Evolutionary conservation across 345 rosid genomes (phyloP), one percentile per base, ranked within the genome.

Genomic region (Geranium brycei): DNA sequence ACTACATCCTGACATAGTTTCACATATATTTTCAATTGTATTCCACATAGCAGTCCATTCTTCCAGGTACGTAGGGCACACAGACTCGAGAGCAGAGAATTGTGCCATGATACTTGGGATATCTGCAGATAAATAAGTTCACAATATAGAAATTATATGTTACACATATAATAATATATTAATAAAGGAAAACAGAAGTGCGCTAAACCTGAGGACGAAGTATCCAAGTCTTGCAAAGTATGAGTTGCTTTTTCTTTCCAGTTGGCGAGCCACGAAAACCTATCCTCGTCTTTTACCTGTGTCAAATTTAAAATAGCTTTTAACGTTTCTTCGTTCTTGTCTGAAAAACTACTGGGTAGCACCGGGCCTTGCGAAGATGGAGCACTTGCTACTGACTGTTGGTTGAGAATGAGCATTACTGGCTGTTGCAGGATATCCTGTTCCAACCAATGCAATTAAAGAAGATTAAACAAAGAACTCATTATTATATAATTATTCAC

Each of bases 341-440:
- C 77, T 0, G 83, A 78, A 61, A 73, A 71, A 57, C 72, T 67
- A 66, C 64, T 77, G 61, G 77, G 55, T 60, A 70, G 68, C 66
- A 61, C 77, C 31, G 76, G 80, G 72, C 68, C 77, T 57, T 71
- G 80, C 28, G 71, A 53, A 60, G 80, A 72, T 51, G 78, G 78
- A 53, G 65, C 19, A 65, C 72, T 76, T 41, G 66, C 61, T 66
- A 78, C 82, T 69, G 77, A 79, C 68, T 67, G 79, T 70, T 79
- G 86, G 75, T 75, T 80, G 67, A 79, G 82, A 71, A 82, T 71
- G 69, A 83, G 82, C 82, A 85, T 81, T 66, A 82, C 82, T 68
- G 97, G 88, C 58, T 79, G 83, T 73, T 81, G 83, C 77, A 93
- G 70, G 58, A 79, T 53, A 72, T 83, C 95, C 97, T 92, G 80